These are phyloP conservation scores for Oxalis stricta DNA, from an alignment of 441 rosid species.

Conservation along the genomic window DNA sequence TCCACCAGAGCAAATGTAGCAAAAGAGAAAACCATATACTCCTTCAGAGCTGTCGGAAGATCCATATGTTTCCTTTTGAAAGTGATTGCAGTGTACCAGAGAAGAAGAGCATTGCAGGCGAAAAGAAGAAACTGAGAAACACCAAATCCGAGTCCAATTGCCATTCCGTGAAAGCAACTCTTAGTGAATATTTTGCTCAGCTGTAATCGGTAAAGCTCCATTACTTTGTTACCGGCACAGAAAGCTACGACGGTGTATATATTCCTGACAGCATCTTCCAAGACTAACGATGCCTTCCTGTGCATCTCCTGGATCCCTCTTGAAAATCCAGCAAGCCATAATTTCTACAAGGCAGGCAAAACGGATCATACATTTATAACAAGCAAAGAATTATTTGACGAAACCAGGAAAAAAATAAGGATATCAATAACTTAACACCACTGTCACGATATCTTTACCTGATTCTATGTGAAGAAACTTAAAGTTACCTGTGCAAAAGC, in stretches of 20 bases:
- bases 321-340: conserved; percentile 99
- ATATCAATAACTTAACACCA: neutral
- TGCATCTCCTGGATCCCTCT: conserved; percentile 99
- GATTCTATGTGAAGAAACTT: conserved; percentile 12
- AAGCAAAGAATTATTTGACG: no score
- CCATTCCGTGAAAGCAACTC: conserved; percentile 86
- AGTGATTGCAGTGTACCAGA: conserved; percentile 77
- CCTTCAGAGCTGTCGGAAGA: conserved; percentile 71
- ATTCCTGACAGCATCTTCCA: conserved; percentile 96
- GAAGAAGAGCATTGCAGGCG: conserved; percentile 94
- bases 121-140: conserved; percentile 97
- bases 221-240: conserved; percentile 97
- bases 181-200: conserved; percentile 63
- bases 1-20: conserved; percentile 97
- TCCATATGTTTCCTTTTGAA: conserved; percentile 35
- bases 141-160: conserved; percentile 91
- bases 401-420: neutral
- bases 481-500: conserved; percentile 97
- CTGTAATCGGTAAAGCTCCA: conserved; percentile 90
- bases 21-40: conserved; percentile 94
- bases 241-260: conserved; percentile 98
- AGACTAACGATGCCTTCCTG: conserved; percentile 95
- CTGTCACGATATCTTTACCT: neutral
- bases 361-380: no score
- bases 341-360: conserved; percentile 73